Conservation (phyloP, 2,329 filamentous ascomycete genomes). For the Diaporthe sp. region DNA sequence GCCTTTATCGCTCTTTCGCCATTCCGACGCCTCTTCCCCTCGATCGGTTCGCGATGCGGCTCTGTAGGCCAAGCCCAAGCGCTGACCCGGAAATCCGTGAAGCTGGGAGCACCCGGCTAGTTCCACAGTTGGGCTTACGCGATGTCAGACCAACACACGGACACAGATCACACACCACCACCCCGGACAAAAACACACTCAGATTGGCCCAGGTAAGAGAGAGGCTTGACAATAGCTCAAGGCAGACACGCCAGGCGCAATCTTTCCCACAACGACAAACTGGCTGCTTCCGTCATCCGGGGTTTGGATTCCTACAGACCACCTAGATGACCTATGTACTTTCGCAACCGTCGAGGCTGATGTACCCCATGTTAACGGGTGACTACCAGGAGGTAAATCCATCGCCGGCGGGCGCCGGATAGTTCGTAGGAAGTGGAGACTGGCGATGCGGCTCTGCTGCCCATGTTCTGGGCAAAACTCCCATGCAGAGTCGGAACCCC, state of each 20-base stretch:
- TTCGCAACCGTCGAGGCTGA: not conserved
- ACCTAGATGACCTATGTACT: not conserved
- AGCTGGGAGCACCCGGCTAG: constrained; percentile 25
- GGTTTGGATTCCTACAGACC: constrained; percentile 15
- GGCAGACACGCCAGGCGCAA: constrained; percentile 27
- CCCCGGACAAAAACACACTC: not conserved
- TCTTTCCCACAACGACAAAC: too few relatives aligned
- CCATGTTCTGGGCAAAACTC: not conserved
- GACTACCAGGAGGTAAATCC: not conserved
- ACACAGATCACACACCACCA: not conserved
- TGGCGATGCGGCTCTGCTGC: constrained; percentile 21
- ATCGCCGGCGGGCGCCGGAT: not conserved
- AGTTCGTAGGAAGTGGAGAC: not conserved
- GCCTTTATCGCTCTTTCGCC: not conserved
- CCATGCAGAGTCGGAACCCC: not conserved
- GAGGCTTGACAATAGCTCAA: constrained; percentile 28
- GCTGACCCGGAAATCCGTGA: not conserved
- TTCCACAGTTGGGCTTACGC: not conserved
- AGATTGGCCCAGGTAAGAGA: constrained; percentile 25
- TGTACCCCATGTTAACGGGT: constrained; percentile 8
- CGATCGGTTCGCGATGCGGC: constrained; percentile 5
- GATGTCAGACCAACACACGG: constrained; percentile 13
- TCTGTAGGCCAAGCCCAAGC: constrained; percentile 8
- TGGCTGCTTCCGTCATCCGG: too few relatives aligned
- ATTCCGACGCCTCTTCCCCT: not conserved